Base-by-base conservation (phyloP, 768 basidiomycete genomes). In the Kwoniella newhampshirensis region DNA sequence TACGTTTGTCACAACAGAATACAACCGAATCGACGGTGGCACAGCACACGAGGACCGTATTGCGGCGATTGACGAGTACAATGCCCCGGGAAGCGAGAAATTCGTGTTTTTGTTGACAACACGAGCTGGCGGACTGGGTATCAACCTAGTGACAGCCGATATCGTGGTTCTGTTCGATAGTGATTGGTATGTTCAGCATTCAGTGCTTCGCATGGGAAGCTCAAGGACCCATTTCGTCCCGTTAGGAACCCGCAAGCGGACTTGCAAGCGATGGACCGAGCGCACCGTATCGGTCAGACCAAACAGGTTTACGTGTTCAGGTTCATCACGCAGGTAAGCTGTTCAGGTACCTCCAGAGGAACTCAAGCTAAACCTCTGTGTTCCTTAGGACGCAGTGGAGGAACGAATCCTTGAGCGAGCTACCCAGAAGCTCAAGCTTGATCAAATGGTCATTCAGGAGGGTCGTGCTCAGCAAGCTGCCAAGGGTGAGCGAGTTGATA, bases 211-310 rank as follows among this genome's bases (percentile, higher is more conserved):
- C n/a, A n/a, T n/a, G n/a, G n/a, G n/a, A n/a, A n/a, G n/a, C n/a
- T n/a, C n/a, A n/a, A n/a, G n/a, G n/a, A n/a, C n/a, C n/a, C n/a
- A n/a, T n/a, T n/a, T n/a, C n/a, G n/a, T n/a, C n/a, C n/a, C n/a
- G n/a, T n/a, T 63, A 91, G 88, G 91, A 99, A 98, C 75, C 94
- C 96, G 1, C 96, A 99, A 78, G 96, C 94, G 1, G 96, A 99
- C 80, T 78, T 99, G 43, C 96, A 99, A 75, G 96, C 96, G 4
- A 97, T 96, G 94, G 92, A 98, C 71, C 88, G 91, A 55, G 93
- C 93, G 0, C 92, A 94, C 79, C 88, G 91, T 54, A 94, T 94
- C 60, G 92, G 92, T 2, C 92, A 97, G 78, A 94, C 89, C 42
- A 97, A 94, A 78, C 92, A 97, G 77, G 93, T 96, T 18, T 93